Evolutionary conservation across 1,284 basidiomycete genomes (phyloP).

Genomic region (Marasmius tenuissimus): DNA sequence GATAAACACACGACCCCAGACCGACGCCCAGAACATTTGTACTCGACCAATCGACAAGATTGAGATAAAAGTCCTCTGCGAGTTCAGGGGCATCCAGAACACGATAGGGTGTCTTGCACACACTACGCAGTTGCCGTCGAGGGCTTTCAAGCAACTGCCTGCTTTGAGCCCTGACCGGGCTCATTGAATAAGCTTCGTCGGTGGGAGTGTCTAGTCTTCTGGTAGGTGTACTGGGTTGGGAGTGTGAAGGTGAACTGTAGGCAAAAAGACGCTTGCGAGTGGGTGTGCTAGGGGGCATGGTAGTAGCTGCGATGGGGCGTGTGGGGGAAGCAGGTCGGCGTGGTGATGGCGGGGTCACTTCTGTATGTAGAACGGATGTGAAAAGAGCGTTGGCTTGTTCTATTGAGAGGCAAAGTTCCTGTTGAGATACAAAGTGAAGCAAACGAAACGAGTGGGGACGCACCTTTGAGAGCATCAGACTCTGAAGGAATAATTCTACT

Average conservation of each 20-base stretch:
- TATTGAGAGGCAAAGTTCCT: constrained; percentile 23
- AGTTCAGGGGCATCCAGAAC: constrained; percentile 97
- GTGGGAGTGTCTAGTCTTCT: constrained; percentile 72
- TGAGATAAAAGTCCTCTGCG: constrained; percentile 97
- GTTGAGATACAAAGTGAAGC: not conserved
- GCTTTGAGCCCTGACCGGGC: constrained; percentile 85
- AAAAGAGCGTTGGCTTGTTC: constrained; percentile 82
- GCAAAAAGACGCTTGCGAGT: constrained; percentile 66
- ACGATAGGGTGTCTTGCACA: constrained; percentile 96
- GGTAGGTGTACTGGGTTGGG: constrained; percentile 55
- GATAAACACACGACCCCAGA: constrained; percentile 88
- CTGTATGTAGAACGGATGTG: constrained; percentile 69
- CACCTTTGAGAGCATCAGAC: constrained; percentile 76
- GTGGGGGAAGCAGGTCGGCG: constrained; percentile 60
- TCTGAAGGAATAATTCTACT: constrained; percentile 70
- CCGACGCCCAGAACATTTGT: constrained; percentile 96
- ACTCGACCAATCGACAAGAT: constrained; percentile 96
- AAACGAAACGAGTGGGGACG: constrained; percentile 16
- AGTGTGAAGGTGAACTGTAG: constrained; percentile 63
- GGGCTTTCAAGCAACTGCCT: constrained; percentile 86
- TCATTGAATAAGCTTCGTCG: constrained; percentile 88
- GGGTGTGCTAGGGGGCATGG: constrained; percentile 57
- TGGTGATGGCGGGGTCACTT: constrained; percentile 71
- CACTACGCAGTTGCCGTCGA: constrained; percentile 75
- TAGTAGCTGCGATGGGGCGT: constrained; percentile 39